Evolutionary conservation across 345 rosid genomes (phyloP).

Genomic region (Hibiscus trionum): DNA sequence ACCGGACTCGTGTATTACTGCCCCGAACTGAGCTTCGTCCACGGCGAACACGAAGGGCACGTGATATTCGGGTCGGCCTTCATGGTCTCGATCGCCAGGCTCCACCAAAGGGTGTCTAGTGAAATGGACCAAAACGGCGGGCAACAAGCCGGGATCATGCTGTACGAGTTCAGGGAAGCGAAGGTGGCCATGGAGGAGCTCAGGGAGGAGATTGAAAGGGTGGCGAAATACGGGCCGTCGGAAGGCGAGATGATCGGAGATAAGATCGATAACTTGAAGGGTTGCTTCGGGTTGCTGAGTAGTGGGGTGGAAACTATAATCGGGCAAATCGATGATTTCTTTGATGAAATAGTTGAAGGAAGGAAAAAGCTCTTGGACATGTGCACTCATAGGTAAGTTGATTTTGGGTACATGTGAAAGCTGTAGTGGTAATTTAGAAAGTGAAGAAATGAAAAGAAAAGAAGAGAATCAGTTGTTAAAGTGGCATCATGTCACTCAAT

Average conservation of each 20-base stretch:
- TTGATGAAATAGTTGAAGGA: constrained; percentile 85
- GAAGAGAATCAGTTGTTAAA: constrained; percentile 7
- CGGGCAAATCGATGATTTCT: constrained; percentile 78
- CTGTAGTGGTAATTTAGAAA: not conserved
- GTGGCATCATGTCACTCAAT: constrained; percentile 4
- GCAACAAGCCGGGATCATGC: constrained; percentile 37
- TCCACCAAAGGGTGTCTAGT: constrained; percentile 49
- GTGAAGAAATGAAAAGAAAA: not conserved
- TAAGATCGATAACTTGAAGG: constrained; percentile 43
- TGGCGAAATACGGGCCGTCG: constrained; percentile 21
- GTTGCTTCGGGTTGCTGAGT: constrained; percentile 52
- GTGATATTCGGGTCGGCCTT: constrained; percentile 36
- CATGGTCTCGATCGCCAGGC: constrained; percentile 40
- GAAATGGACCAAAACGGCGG: constrained; percentile 41
- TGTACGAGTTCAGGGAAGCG: constrained; percentile 51
- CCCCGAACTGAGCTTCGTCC: constrained; percentile 30
- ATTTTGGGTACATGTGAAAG: not conserved
- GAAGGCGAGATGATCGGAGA: constrained; percentile 30
- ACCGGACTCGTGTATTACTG: constrained; percentile 52
- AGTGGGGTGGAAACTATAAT: constrained; percentile 57
- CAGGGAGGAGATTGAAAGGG: constrained; percentile 44
- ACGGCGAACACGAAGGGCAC: constrained; percentile 15
- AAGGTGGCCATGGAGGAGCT: constrained; percentile 57
- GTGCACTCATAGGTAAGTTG: constrained; percentile 51
- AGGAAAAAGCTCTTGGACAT: constrained; percentile 72